These are phyloP conservation scores for Chlamydomonas sp. DNA, from an alignment of 139 green algal genomes.

Conservation along the genomic window DNA sequence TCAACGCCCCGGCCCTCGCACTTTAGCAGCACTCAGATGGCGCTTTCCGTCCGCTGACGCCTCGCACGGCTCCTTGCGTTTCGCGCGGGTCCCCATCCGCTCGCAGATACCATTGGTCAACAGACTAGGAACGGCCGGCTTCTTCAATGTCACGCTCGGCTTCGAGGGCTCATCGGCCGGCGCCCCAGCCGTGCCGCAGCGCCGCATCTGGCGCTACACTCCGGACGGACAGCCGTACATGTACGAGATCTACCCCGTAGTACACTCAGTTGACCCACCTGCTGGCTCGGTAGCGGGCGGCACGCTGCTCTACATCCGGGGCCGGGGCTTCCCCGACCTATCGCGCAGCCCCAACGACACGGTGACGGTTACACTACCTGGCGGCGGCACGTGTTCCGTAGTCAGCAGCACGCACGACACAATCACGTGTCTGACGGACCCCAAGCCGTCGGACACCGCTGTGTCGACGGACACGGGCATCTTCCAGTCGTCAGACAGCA, in stretches of 20 bases:
- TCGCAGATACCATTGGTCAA: background rate
- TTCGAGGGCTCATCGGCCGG: background rate
- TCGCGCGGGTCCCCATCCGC: background rate
- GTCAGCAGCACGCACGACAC: constrained; percentile 23
- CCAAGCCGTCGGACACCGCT: background rate
- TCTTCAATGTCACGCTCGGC: background rate
- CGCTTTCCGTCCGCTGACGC: background rate
- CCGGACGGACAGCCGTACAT: constrained; percentile 38
- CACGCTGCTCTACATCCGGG: background rate
- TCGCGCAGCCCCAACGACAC: background rate
- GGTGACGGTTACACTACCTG: background rate
- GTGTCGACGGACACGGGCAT: too few relatives aligned
- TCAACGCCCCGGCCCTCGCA: too few relatives aligned
- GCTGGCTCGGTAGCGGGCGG: constrained; percentile 19
- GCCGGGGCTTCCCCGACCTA: constrained; percentile 43
- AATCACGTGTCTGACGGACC: constrained; percentile 28
- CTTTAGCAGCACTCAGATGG: too few relatives aligned
- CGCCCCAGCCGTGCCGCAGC: background rate
- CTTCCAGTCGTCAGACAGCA: too few relatives aligned
- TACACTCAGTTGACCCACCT: constrained; percentile 15
- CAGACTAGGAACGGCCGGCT: background rate
- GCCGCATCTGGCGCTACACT: background rate
- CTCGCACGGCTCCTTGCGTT: background rate
- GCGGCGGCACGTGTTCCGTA: constrained; percentile 32
- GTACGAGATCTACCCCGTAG: constrained; percentile 44